Evolutionary conservation across 805 yeast genomes (phyloP), one percentile per base, ranked within the genome.

Genomic region (Maudiozyma saulgeensis): DNA sequence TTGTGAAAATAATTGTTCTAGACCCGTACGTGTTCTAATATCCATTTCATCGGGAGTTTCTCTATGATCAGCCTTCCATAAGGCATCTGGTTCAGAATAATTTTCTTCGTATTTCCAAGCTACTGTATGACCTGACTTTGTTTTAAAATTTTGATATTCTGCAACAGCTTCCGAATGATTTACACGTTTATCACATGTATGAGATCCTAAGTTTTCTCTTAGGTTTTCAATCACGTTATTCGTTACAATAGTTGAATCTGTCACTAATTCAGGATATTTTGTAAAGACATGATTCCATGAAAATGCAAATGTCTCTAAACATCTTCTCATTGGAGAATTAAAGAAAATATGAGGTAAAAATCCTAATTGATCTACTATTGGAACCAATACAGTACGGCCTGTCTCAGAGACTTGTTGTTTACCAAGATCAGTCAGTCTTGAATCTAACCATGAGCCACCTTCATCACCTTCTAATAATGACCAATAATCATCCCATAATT

Each of bases 251-350:
- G 9, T 9, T 41, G 41, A 25, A 5, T 16, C 25, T 8, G 9
- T 3, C n/a, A 41, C 13, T 16, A 31, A n/a, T 8, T 31, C 38
- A 5, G 35, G 19, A 19, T 69, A 76, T 11, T 68, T 62, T 76
- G 61, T 81, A 12, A 62, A 63, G 2, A 63, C 71, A 21, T 85
- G 95, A 87, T 59, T 67, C 13, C 63, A 65, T 1, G 87, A 80
- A 43, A 71, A 62, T 6, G 70, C 67, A 53, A 76, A 68, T 0
- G 88, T 82, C 56, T 74, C 74, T n/a, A 77, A 67, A 21, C 85
- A 77, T 56, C 88, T 70, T 44, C 82, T 79, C 65, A 82, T 73
- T 0, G 88, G 87, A 1, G 85, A 80, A 28, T 75, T 73, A 60
- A 75, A 82, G 53, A 77, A 79, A 41, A 66, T 69, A 21, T 72